These are phyloP conservation scores for Cystobasidium slooffiae DNA, from an alignment of 1,284 basidiomycete genomes.

Conservation along the genomic window DNA sequence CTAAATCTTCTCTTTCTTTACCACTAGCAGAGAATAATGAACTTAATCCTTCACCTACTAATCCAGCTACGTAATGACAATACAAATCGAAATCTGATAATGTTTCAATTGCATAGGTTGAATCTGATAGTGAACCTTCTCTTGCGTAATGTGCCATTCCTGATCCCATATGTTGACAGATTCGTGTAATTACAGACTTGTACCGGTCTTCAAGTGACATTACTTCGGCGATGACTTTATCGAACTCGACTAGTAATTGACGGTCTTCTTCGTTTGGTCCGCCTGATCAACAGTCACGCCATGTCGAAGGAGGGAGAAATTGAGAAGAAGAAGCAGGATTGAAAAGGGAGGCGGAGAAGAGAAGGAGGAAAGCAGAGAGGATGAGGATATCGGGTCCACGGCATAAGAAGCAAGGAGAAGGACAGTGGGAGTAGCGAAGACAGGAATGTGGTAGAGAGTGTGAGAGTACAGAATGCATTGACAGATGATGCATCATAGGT, in stretches of 20 bases:
- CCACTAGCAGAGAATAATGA: constrained; percentile 85
- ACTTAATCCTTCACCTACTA: constrained; percentile 95
- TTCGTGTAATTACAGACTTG: constrained; percentile 80
- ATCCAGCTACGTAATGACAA: constrained; percentile 97
- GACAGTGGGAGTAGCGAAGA: too few relatives aligned
- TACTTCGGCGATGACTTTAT: constrained; percentile 81
- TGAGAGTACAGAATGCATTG: neutral
- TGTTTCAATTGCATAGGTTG: constrained; percentile 63
- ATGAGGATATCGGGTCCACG: too few relatives aligned
- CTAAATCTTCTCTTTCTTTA: constrained; percentile 79
- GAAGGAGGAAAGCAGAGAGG: too few relatives aligned
- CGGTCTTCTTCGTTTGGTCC: constrained; percentile 91
- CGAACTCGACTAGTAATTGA: constrained; percentile 82
- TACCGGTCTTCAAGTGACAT: constrained; percentile 72
- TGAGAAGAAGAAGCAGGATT: too few relatives aligned
- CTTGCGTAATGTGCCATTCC: constrained; percentile 97
- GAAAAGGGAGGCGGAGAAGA: too few relatives aligned
- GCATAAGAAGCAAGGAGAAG: too few relatives aligned
- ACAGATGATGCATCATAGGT: neutral
- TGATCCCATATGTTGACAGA: constrained; percentile 80
- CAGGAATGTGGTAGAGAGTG: neutral
- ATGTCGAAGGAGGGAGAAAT: neutral
- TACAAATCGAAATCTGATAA: constrained; percentile 91
- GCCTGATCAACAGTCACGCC: constrained; percentile 48
- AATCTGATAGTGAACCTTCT: constrained; percentile 65